phyloP scores from a whole-genome alignment of 176 grass and related monocot species.

The Bothriochloa decipiens region DNA sequence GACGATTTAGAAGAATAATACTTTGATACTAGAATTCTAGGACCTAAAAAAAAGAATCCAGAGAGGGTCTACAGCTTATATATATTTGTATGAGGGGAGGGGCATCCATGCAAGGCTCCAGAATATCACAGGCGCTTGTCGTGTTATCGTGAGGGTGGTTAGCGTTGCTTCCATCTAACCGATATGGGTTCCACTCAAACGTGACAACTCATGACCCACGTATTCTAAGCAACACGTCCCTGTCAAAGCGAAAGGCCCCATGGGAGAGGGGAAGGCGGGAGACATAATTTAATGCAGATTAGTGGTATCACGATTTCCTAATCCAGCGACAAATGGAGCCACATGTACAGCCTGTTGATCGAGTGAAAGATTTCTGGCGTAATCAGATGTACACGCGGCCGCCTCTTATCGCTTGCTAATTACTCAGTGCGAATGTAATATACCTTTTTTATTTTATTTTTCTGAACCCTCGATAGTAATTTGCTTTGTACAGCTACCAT shows the following conservation, averaged over 20 bases:
- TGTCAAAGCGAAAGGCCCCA: conserved; percentile 39
- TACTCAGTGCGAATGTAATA: too few species aligned
- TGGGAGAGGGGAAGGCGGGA: conserved; percentile 10
- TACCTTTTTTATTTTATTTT: too few species aligned
- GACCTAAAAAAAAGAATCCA: background rate
- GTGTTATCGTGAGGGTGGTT: conserved; percentile 50
- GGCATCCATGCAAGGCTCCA: conserved; percentile 3
- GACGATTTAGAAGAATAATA: background rate
- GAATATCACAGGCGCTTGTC: conserved; percentile 49
- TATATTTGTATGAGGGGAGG: background rate
- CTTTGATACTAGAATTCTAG: background rate
- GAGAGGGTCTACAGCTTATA: background rate
- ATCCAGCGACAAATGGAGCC: conserved; percentile 40
- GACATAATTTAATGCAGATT: conserved; percentile 22
- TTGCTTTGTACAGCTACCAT: background rate
- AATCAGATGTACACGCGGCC: conserved; percentile 39
- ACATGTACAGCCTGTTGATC: conserved; percentile 32
- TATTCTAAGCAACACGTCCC: conserved; percentile 50
- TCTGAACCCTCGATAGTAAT: too few species aligned
- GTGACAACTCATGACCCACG: conserved; percentile 56
- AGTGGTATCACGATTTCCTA: conserved; percentile 16
- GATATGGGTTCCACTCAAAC: conserved; percentile 53
- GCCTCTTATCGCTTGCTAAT: conserved; percentile 25
- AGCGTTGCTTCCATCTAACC: conserved; percentile 59
- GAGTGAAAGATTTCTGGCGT: conserved; percentile 30